Evolutionary conservation across 2,329 filamentous ascomycete species (phyloP).

Genomic region (Diaporthe aspalathi): DNA sequence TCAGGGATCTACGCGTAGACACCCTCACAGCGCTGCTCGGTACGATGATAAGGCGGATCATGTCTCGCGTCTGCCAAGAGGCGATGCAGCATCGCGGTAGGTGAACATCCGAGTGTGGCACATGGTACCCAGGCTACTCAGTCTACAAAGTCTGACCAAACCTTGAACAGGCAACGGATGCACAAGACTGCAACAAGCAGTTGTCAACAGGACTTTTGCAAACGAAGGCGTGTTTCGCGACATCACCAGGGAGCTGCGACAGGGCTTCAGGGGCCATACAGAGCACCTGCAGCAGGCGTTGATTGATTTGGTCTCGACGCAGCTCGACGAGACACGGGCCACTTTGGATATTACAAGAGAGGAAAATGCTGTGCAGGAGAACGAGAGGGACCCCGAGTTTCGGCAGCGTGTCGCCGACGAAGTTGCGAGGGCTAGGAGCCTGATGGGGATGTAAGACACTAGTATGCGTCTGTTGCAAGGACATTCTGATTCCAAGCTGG

Average conservation of each 20-base stretch:
- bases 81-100: no score
- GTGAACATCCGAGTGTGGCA: no score
- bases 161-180: no score
- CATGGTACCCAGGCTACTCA: no score
- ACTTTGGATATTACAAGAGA: neutral
- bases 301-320: neutral
- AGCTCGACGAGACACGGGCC: neutral
- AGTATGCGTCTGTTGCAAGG: no score
- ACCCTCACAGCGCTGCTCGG: no score
- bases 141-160: no score
- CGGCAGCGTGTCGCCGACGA: neutral
- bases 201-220: neutral
- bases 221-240: neutral
- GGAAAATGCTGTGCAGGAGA: neutral
- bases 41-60: no score
- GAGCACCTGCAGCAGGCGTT: neutral
- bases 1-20: no score
- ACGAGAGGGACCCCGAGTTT: neutral
- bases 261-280: neutral
- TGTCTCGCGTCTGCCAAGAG: no score
- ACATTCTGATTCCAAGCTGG: no score
- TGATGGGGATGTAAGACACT: constrained; percentile 44
- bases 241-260: rapidly evolving
- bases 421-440: neutral
- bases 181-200: no score